These are phyloP conservation scores for Boletus rubroflammeus DNA, from an alignment of 768 basidiomycete genomes.

Conservation along the genomic window DNA sequence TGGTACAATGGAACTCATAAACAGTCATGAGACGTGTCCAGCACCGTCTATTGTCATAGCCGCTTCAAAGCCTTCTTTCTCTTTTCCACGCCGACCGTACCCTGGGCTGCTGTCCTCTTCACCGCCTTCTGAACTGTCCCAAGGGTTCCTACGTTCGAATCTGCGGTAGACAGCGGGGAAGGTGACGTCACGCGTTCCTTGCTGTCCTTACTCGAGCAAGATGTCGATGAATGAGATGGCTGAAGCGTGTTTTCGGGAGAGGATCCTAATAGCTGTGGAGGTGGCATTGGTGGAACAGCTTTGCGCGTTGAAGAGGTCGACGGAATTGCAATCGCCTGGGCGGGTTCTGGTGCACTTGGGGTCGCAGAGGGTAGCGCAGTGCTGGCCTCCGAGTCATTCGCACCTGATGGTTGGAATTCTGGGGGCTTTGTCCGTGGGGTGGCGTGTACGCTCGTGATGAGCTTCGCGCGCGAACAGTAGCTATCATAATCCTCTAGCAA, in stretches of 20 bases:
- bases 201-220: constrained; percentile 28
- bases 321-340: constrained; percentile 38
- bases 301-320: constrained; percentile 41
- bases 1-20: not conserved
- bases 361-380: constrained; percentile 13
- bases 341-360: constrained; percentile 22
- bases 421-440: constrained; percentile 70
- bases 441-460: constrained; percentile 91
- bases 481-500: constrained; percentile 85
- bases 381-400: constrained; percentile 21
- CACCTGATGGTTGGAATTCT: constrained; percentile 59
- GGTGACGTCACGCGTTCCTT: constrained; percentile 69
- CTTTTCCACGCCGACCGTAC: constrained; percentile 65
- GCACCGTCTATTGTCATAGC: constrained; percentile 38
- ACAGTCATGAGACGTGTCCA: not conserved
- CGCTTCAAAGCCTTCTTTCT: constrained; percentile 87
- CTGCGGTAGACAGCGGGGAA: constrained; percentile 66
- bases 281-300: constrained; percentile 39
- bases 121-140: constrained; percentile 53
- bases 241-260: constrained; percentile 42
- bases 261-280: constrained; percentile 36
- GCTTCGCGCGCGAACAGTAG: constrained; percentile 80
- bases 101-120: constrained; percentile 59
- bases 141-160: constrained; percentile 57
- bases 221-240: constrained; percentile 33